Evolutionary conservation across 768 basidiomycete genomes (phyloP).

Genomic region (Xerocomellus chrysenteron): DNA sequence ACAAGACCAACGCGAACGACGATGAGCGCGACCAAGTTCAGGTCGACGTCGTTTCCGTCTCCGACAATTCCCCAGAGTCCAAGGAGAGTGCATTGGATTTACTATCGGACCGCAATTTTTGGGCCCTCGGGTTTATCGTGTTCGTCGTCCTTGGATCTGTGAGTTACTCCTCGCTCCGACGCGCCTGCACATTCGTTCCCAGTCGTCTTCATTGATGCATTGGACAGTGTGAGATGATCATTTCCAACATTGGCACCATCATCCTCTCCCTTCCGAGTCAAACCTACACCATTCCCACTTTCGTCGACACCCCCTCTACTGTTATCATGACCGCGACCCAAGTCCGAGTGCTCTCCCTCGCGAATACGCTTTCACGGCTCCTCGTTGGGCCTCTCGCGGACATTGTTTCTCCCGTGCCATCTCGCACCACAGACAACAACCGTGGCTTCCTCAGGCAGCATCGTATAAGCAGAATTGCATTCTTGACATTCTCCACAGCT

Average conservation of each 20-base stretch:
- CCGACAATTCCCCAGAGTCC: conserved; percentile 16
- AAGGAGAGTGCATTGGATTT: conserved; percentile 41
- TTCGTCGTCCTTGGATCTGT: conserved; percentile 67
- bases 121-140: conserved; percentile 55
- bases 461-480: conserved; percentile 58
- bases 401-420: conserved; percentile 61
- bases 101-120: conserved; percentile 58
- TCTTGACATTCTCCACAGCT: conserved; percentile 50
- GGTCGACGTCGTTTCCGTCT: conserved; percentile 24
- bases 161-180: conserved; percentile 29
- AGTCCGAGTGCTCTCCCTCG: conserved; percentile 66
- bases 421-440: conserved; percentile 35
- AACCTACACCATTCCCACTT: conserved; percentile 2
- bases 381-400: conserved; percentile 71
- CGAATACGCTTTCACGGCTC: conserved; percentile 72
- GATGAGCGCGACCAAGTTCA: conserved; percentile 13
- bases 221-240: conserved; percentile 72
- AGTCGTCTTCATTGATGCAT: not conserved
- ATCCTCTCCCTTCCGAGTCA: conserved; percentile 57
- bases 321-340: conserved; percentile 54
- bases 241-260: conserved; percentile 80
- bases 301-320: conserved; percentile 19
- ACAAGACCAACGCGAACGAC: conserved; percentile 16
- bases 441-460: conserved; percentile 42
- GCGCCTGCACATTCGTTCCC: not conserved